Conservation (phyloP, 306 rosid species). For the Vigna unguiculata region DNA sequence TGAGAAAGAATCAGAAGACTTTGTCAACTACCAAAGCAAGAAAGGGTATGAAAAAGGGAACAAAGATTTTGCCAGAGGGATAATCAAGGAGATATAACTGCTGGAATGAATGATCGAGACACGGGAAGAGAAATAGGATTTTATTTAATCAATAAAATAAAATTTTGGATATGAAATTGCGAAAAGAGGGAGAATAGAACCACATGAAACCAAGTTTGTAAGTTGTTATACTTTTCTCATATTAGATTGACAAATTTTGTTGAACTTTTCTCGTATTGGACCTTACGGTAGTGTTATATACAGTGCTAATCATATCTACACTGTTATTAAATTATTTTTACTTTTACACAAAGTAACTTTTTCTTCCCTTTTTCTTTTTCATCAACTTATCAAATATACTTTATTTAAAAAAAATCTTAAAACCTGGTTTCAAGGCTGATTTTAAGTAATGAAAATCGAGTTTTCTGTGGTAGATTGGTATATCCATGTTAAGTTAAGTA, state of each 20-base stretch:
- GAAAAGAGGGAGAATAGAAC: neutral
- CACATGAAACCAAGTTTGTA: neutral
- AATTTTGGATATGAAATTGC: neutral
- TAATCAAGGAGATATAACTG: conserved; percentile 20
- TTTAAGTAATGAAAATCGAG: too few species aligned
- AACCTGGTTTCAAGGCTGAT: too few species aligned
- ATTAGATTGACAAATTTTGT: conserved; percentile 20
- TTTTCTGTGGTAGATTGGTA: too few species aligned
- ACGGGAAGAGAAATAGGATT: neutral
- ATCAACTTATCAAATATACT: too few species aligned
- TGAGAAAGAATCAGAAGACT: conserved; percentile 1
- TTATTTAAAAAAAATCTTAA: too few species aligned
- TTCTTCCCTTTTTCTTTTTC: neutral
- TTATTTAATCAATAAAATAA: neutral
- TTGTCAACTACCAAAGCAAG: neutral
- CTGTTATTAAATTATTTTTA: neutral
- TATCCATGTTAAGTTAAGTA: too few species aligned
- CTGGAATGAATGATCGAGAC: conserved; percentile 19
- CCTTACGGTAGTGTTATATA: neutral
- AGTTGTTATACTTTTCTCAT: neutral
- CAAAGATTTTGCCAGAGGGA: neutral
- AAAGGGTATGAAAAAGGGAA: neutral
- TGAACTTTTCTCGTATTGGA: neutral
- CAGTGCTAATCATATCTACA: neutral
- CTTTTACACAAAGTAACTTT: neutral